Percentiles rank a stretch among this genome's conserved stretches.
Conservation (phyloP, 1,284 basidiomycete genomes). For the Boletus chippewaensis region DNA sequence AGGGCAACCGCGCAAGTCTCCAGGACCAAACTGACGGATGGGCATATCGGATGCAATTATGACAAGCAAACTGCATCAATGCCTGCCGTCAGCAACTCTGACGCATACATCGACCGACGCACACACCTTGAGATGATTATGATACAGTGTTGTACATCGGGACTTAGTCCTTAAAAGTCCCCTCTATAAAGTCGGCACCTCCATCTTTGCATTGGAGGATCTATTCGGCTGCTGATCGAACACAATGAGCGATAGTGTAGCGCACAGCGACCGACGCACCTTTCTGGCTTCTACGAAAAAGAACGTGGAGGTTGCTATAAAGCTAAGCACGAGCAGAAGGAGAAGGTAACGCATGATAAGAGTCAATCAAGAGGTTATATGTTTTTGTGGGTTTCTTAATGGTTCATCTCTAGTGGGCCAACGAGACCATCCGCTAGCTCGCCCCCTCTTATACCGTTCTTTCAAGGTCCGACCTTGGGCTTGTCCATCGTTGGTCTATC, state of each 20-base stretch:
- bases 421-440: constrained; percentile 2
- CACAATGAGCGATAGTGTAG: constrained; percentile 7
- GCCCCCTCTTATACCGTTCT: constrained; percentile 22
- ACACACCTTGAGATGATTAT: constrained; percentile 18
- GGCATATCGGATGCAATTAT: constrained; percentile 12
- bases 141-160: constrained; percentile 24
- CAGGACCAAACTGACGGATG: constrained; percentile 6
- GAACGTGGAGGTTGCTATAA: constrained; percentile 27
- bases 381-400: constrained; percentile 17
- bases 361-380: background rate
- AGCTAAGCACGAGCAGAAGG: constrained; percentile 28
- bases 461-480: constrained; percentile 23
- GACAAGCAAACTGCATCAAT: constrained; percentile 7
- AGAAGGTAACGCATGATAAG: constrained; percentile 26
- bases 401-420: constrained; percentile 30
- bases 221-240: constrained; percentile 18
- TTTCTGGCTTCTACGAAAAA: constrained; percentile 29
- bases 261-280: constrained; percentile 15
- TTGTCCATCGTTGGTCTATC: constrained; percentile 6
- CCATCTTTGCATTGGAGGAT: constrained; percentile 15
- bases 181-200: constrained; percentile 4
- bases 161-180: constrained; percentile 29
- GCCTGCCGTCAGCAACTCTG: constrained; percentile 3
- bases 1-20: constrained; percentile 7
- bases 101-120: background rate